Evolutionary conservation across 768 basidiomycete species (phyloP), one percentile per base, ranked within the genome.

Genomic region (Lyophyllum atratum): DNA sequence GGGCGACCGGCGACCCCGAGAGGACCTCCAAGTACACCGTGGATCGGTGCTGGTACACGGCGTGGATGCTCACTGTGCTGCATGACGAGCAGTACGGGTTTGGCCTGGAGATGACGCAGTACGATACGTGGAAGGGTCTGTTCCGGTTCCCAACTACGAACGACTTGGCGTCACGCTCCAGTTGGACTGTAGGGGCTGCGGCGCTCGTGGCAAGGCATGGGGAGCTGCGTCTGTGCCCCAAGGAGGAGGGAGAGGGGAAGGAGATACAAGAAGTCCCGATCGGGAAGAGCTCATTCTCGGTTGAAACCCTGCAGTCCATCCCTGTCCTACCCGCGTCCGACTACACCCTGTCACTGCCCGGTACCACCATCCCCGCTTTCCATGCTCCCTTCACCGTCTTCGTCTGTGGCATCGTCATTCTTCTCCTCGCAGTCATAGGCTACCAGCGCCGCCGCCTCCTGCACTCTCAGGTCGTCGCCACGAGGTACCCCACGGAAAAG

Each of bases 11-110:
- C 6, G 55, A 57, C 24, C 15, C 12, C 1, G 55, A 57, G 17
- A 19, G 49, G 24, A 26, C 19, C 9, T 40, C 51, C 0, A 24
- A 19, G 1, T 60, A 39, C 19, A 49, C 34, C 0, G 19, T 37
- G 24, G 29, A 56, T 22, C 21, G 43, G 2, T 60, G 59, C 48
- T 52, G 22, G 22, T 28, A 60, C 21, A 22, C 55, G 19, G 55
- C 59, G 26, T 60, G 55, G 55, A 60, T 56, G 55, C 42, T 56
- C 8, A 60, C 31, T 1, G 40, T 60, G 19, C 55, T 60, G 7
- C 59, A 60, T 14, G 59, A 60, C 47, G 68, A 59, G 53, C 61
- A 52, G 39, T 49, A 61, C 11, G 56, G 60, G 43, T 55, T 58
- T 25, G 60, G 54, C 15, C 48, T 61, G 17, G 59, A 60, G 49